phyloP scores from a whole-genome alignment of 2,329 filamentous ascomycete species.

The Lachnellula suecica region DNA sequence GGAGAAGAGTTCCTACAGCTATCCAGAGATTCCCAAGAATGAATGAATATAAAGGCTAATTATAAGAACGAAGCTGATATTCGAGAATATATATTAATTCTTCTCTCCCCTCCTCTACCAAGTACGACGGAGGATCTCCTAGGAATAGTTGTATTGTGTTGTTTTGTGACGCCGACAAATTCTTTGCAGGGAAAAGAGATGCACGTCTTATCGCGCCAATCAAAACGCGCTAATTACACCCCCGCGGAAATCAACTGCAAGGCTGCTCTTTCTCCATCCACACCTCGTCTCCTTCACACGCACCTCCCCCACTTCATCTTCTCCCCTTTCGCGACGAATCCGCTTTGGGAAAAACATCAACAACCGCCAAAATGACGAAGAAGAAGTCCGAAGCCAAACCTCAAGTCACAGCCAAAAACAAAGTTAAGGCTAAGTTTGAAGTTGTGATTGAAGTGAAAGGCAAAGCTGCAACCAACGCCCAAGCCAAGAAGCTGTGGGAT shows the following conservation, averaged over 20 bases:
- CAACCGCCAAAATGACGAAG: background rate
- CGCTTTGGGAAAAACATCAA: background rate
- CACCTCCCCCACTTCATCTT: background rate
- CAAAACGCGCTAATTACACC: background rate
- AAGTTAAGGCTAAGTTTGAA: background rate
- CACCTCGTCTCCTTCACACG: background rate
- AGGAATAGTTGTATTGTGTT: background rate
- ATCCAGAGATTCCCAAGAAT: background rate
- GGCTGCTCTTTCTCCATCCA: background rate
- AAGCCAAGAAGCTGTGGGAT: too few relatives aligned
- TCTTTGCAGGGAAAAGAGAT: background rate
- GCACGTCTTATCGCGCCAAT: background rate
- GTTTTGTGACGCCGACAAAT: background rate
- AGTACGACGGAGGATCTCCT: background rate
- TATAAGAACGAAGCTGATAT: background rate
- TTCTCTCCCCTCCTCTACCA: background rate
- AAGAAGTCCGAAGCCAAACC: background rate
- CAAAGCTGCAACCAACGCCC: too few relatives aligned
- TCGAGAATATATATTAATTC: background rate
- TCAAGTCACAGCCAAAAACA: background rate
- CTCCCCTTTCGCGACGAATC: background rate
- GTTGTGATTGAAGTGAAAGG: too few relatives aligned
- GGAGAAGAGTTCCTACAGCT: background rate
- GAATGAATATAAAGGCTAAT: background rate
- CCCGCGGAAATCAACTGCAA: background rate